phyloP scores from a whole-genome alignment of 2,329 filamentous ascomycete species.

The Pseudogymnoascus sp. region DNA sequence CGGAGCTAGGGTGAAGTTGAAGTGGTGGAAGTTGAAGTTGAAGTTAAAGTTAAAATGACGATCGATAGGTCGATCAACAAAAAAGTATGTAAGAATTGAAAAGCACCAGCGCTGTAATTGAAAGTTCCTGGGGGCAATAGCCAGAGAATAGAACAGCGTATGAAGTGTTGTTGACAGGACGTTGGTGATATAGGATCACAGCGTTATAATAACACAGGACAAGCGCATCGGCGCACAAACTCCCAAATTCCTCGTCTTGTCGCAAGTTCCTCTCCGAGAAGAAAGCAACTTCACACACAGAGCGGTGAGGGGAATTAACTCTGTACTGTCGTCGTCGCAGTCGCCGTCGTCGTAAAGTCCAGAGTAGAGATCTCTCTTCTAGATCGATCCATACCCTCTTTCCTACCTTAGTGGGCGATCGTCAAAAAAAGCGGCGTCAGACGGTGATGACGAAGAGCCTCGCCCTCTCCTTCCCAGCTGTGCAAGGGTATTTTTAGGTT shows the following conservation, averaged over 20 bases:
- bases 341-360: background rate
- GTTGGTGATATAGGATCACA: background rate
- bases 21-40: background rate
- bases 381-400: background rate
- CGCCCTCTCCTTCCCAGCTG: constrained; percentile 1
- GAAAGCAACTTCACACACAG: background rate
- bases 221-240: background rate
- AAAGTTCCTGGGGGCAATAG: background rate
- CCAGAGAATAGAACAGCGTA: background rate
- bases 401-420: constrained; percentile 1
- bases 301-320: background rate
- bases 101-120: background rate
- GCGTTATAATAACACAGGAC: constrained; percentile 4
- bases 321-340: background rate
- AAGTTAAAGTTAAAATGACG: background rate
- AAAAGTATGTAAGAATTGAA: background rate
- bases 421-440: background rate
- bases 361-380: background rate
- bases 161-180: background rate
- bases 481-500: constrained; percentile 4
- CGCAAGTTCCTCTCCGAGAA: background rate
- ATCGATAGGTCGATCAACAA: background rate
- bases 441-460: constrained; percentile 2
- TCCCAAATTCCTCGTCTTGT: background rate
- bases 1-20: background rate